Evolutionary conservation across 345 rosid species (phyloP), one percentile per base, ranked within the genome.

Genomic region (Barbarea vulgaris): DNA sequence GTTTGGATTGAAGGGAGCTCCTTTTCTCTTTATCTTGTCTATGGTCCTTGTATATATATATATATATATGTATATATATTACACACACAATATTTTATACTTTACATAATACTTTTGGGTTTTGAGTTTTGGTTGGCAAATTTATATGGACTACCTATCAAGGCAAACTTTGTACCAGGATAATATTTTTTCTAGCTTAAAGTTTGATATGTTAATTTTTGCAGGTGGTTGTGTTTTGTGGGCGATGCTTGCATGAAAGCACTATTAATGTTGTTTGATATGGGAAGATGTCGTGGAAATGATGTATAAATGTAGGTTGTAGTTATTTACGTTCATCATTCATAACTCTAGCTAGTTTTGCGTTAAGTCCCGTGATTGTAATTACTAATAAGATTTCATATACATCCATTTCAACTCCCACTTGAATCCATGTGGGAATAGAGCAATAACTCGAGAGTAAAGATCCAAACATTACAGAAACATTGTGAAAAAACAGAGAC

Each of bases 1-100:
- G 63, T 55, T 86, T 86, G 85, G 83, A 81, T 70, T 83, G 88
- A 86, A 83, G 85, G 88, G 88, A 83, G 87, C 85, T 84, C 87
- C 81, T 36, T 33, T 13, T 70, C 4, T 33, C 30, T 15, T 55
- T 76, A 31, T 76, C 22, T 39, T 28, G 8, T 21, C 18, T 53
- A n/a, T 4, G 4, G 3, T 30, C 11, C 8, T 31, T 64, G 21
- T 36, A 11, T 53, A 12, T 46, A 4, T 30, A 53, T 27, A 28
- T 24, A 59, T n/a, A n/a, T n/a, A n/a, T n/a, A n/a, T n/a, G n/a
- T n/a, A n/a, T n/a, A n/a, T n/a, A n/a, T n/a, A n/a, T n/a, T n/a
- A n/a, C n/a, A n/a, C 42, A 27, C 39, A 17, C 12, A 27, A 5
- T 60, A 28, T 50, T 42, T 9, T 46, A 1, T 36, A 50, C n/a